Conservation (phyloP, 352 stramenopile species). For the Phytophthora lateralis region DNA sequence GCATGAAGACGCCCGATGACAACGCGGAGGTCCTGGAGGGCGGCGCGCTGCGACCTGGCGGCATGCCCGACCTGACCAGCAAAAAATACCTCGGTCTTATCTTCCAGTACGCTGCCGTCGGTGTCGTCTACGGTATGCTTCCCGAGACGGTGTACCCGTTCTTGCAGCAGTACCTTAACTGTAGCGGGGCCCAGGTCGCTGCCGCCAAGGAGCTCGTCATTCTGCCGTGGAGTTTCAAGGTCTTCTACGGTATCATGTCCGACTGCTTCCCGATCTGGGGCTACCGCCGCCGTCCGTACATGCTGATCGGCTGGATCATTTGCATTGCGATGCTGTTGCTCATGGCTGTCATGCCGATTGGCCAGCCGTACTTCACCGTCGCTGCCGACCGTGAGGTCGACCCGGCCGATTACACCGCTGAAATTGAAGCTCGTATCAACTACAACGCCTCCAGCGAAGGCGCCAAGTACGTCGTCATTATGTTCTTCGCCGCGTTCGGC, state of each 20-base stretch:
- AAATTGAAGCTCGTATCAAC: constrained; percentile 49
- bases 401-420: constrained; percentile 32
- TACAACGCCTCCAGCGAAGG: constrained; percentile 35
- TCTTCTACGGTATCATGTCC: constrained; percentile 43
- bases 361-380: constrained; percentile 61
- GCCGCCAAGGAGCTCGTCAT: constrained; percentile 51
- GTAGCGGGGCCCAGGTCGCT: constrained; percentile 51
- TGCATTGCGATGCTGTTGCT: constrained; percentile 54
- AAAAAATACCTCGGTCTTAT: constrained; percentile 51
- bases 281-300: constrained; percentile 67
- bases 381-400: constrained; percentile 29
- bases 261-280: constrained; percentile 53
- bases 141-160: constrained; percentile 58
- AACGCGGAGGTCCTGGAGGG: constrained; percentile 31
- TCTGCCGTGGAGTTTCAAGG: constrained; percentile 72
- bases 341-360: constrained; percentile 49
- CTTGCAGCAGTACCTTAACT: constrained; percentile 59
- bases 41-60: constrained; percentile 43
- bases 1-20: constrained; percentile 38
- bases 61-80: constrained; percentile 40
- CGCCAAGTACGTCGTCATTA: constrained; percentile 51
- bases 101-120: constrained; percentile 56
- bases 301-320: constrained; percentile 59
- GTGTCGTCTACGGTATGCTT: constrained; percentile 52
- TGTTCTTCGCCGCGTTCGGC: constrained; percentile 64